Conservation (phyloP, 192 early-diverging fungal genomes). For the Powellomyces hirtus region DNA sequence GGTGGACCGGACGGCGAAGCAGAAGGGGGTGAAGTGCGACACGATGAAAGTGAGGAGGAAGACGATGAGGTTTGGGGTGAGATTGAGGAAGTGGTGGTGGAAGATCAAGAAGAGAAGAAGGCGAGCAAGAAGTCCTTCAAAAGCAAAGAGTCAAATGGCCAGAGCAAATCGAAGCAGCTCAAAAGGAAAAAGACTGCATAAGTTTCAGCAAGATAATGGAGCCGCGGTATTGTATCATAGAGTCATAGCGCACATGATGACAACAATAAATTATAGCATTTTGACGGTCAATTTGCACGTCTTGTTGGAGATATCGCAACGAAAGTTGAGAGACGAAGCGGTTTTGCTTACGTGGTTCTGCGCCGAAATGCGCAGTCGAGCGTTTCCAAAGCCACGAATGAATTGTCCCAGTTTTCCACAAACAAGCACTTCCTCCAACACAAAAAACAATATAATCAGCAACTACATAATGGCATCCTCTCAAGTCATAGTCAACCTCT, state of each 20-base stretch:
- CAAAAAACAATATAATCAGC: neutral
- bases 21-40: constrained; percentile 68
- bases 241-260: too few relatives aligned
- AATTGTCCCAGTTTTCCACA: too few relatives aligned
- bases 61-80: constrained; percentile 69
- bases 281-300: too few relatives aligned
- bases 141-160: too few relatives aligned
- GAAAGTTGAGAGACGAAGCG: neutral
- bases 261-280: too few relatives aligned
- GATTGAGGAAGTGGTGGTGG: constrained; percentile 28
- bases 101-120: neutral
- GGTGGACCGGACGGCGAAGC: constrained; percentile 33
- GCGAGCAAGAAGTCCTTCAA: too few relatives aligned
- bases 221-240: too few relatives aligned
- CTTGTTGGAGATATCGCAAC: neutral
- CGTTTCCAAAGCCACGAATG: neutral
- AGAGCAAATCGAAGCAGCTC: too few relatives aligned
- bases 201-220: too few relatives aligned
- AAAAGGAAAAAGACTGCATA: too few relatives aligned
- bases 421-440: neutral
- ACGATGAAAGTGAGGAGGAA: constrained; percentile 32
- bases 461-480: neutral
- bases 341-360: neutral
- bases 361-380: neutral
- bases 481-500: constrained; percentile 28